These are phyloP conservation scores for Fusarium udum DNA, from an alignment of 2,329 filamentous ascomycete species.

Conservation along the genomic window DNA sequence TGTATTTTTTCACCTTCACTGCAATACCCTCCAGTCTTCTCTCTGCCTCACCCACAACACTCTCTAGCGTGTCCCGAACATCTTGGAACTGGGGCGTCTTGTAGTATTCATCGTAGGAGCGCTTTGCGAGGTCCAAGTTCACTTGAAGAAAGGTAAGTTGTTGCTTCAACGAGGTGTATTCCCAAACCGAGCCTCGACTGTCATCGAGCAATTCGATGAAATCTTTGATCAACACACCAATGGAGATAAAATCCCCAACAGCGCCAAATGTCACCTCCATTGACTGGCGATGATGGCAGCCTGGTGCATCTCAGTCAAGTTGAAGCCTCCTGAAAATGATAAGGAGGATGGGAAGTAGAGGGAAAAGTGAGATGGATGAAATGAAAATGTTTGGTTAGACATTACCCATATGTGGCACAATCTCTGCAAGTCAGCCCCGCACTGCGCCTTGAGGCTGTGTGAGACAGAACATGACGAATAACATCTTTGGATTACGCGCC, in stretches of 20 bases:
- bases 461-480: not conserved
- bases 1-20: not conserved
- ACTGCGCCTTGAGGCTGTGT: not conserved
- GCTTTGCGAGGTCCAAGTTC: not conserved
- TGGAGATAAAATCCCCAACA: not conserved
- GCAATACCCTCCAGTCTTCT: accelerated
- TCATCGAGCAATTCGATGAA: not conserved
- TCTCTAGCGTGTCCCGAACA: not conserved
- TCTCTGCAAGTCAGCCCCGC: not conserved
- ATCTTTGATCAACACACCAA: not conserved
- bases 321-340: not conserved
- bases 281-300: accelerated
- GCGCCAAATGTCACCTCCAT: not conserved
- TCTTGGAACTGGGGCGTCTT: accelerated
- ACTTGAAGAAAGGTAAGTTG: not conserved
- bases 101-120: not conserved
- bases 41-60: not conserved
- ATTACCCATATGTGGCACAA: not conserved
- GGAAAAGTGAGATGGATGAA: not conserved
- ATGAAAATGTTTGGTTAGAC: not conserved
- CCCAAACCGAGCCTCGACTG: not conserved
- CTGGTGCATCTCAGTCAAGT: accelerated
- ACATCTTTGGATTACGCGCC: not conserved
- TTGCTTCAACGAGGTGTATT: not conserved
- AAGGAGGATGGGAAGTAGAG: not conserved